Percentiles rank a stretch among this genome's conserved stretches.
Evolutionary conservation across 139 green algal species (phyloP).

Genomic region (Mychonastes homosphaera): DNA sequence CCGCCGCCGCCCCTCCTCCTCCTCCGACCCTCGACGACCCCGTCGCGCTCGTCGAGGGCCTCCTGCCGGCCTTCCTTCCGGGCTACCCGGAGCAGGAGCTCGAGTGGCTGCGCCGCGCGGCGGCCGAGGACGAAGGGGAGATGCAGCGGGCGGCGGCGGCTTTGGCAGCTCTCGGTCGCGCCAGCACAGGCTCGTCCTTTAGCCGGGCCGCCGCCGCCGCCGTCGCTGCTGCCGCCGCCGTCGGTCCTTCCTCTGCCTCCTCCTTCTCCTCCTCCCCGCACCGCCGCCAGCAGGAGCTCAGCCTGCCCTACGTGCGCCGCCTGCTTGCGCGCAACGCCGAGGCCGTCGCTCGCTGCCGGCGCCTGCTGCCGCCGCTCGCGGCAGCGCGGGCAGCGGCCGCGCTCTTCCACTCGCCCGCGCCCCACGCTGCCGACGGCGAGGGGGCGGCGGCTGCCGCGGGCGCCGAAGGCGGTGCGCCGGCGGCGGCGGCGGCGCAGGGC

Average conservation of each 20-base stretch:
- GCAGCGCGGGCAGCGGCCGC: slow-evolving; percentile 19
- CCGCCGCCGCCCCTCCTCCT: not conserved
- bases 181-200: not conserved
- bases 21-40: not conserved
- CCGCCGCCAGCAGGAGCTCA: slow-evolving; percentile 13
- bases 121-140: slow-evolving; percentile 17
- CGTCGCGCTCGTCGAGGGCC: slow-evolving; percentile 26
- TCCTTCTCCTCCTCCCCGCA: not conserved
- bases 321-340: slow-evolving; percentile 37
- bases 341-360: slow-evolving; percentile 25
- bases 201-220: not conserved
- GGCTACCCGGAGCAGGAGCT: slow-evolving; percentile 41
- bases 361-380: slow-evolving; percentile 22
- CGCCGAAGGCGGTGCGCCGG: not conserved
- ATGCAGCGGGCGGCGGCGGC: not conserved
- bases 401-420: slow-evolving; percentile 34
- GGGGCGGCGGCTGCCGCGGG: not conserved
- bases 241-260: not conserved
- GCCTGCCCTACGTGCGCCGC: slow-evolving; percentile 23
- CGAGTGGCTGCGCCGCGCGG: slow-evolving; percentile 34
- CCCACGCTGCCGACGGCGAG: too few relatives aligned
- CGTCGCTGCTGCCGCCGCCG: not conserved
- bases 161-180: not conserved
- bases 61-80: slow-evolving; percentile 27
- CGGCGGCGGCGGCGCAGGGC: not conserved